Percentiles rank a stretch among this genome's conserved stretches.
Evolutionary conservation across 2,329 filamentous ascomycete genomes (phyloP).

Genomic region (Talaromyces marneffei): DNA sequence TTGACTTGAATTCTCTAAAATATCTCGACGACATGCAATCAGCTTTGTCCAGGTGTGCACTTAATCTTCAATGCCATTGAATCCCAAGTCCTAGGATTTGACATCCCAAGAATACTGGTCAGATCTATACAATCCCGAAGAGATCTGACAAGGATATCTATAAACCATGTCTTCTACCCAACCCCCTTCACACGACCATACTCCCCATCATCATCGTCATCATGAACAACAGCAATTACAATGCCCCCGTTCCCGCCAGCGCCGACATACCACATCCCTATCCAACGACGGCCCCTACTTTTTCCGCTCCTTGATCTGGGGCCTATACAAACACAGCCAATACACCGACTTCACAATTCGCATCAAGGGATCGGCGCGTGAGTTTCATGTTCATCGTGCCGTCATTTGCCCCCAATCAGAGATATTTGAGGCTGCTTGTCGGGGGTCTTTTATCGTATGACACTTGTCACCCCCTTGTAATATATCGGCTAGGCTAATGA

Average conservation of each 20-base stretch:
- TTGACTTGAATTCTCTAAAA: not conserved
- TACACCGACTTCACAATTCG: constrained; percentile 17
- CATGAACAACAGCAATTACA: not conserved
- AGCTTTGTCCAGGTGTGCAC: not conserved
- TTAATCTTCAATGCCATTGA: not conserved
- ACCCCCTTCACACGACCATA: not conserved
- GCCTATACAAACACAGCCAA: constrained; percentile 10
- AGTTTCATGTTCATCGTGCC: constrained; percentile 16
- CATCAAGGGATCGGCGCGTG: constrained; percentile 5
- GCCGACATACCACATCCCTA: not conserved
- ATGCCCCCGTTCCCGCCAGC: not conserved
- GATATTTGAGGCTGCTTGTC: constrained; percentile 16
- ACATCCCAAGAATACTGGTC: not conserved
- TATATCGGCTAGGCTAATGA: not conserved
- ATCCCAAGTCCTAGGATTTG: not conserved
- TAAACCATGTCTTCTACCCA: not conserved
- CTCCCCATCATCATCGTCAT: too few species aligned
- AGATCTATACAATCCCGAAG: not conserved
- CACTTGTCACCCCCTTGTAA: not conserved
- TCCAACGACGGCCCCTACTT: constrained; percentile 8
- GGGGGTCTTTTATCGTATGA: constrained; percentile 15
- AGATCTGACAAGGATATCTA: not conserved
- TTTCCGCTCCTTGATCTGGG: constrained; percentile 11
- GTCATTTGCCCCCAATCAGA: constrained; percentile 16
- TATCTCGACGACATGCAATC: not conserved